These are phyloP conservation scores for Aspergillus melleus DNA, from an alignment of 2,329 filamentous ascomycete species.

Conservation along the genomic window DNA sequence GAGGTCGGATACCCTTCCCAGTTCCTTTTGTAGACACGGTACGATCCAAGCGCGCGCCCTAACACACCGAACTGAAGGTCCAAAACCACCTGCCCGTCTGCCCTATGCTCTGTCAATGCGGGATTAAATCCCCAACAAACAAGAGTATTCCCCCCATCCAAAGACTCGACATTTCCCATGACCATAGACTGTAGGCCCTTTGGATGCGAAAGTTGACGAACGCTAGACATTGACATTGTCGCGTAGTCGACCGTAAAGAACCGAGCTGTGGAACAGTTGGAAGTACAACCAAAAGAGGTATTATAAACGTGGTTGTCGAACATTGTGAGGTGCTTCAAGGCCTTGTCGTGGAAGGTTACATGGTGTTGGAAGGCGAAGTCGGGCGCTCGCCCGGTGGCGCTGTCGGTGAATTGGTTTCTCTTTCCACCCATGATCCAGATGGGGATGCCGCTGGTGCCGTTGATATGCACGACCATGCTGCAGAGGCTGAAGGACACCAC, in stretches of 20 bases:
- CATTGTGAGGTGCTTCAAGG: neutral
- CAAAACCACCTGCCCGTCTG: neutral
- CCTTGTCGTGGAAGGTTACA: neutral
- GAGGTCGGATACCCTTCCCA: neutral
- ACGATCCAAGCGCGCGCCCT: neutral
- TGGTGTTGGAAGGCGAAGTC: neutral
- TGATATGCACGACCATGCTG: neutral
- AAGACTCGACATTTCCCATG: neutral
- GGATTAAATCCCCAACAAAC: neutral
- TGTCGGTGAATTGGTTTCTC: neutral
- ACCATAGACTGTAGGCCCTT: neutral
- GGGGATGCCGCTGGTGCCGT: neutral
- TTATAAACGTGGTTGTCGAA: neutral
- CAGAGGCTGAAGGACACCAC: neutral
- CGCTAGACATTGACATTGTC: neutral
- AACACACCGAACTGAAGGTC: neutral
- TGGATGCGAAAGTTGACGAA: neutral
- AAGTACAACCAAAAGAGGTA: neutral
- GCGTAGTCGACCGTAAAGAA: neutral
- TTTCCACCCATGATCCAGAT: neutral
- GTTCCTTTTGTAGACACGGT: neutral
- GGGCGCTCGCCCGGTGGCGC: neutral
- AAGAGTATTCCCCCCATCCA: neutral
- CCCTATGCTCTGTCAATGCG: neutral
- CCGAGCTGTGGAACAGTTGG: neutral